Base-by-base conservation (phyloP, 805 yeast genomes). In the Jamesozyma spencerorum region DNA sequence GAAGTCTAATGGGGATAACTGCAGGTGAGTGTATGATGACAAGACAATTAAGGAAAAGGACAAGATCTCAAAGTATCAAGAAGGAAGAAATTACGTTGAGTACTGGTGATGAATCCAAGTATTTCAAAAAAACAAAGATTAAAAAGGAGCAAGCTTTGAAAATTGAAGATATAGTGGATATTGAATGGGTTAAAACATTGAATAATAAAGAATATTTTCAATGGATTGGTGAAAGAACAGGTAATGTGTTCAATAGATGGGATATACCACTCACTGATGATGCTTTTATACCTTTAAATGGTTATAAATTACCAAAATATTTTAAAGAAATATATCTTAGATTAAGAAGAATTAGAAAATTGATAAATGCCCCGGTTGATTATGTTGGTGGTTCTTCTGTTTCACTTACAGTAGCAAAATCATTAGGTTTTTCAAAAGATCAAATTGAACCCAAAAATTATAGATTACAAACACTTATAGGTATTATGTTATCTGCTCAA, bases 401-500 rank as follows among this genome's bases (percentile, higher is more conserved):
- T 8, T 77, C 77, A 1, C 62, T 65, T 15, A 63, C 69, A 1
- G 54, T 66, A 3, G 58, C 55, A 24, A 49, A 50, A 14, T 28
- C 51, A 27, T 65, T 55, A 38, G 60, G 56, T 20, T 52, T 52
- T 19, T 37, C 42, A 11, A 49, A 38, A 28, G 42, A 52, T 18
- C 50, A 55, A 13, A 49, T 65, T 2, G 47, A 56, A 8, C 65
- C 66, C 1, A 53, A 54, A 40, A 64, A 65, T 14, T 69, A 65
- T 53, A 68, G 96, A 37, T 81, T 80, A 53, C 96, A 87, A 58
- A 66, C 85, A 28, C 66, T 88, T 27, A 69, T 87, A 0, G 79
- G 95, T 3, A 68, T 88, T 38, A 84, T 88, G 88, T 74, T 88
- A 24, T 84, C 95, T 8, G 74, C 96, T 0, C 97, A 88, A 50